These are phyloP conservation scores for Hymenochaete sp. DNA, from an alignment of 1,284 basidiomycete species.

Conservation along the genomic window DNA sequence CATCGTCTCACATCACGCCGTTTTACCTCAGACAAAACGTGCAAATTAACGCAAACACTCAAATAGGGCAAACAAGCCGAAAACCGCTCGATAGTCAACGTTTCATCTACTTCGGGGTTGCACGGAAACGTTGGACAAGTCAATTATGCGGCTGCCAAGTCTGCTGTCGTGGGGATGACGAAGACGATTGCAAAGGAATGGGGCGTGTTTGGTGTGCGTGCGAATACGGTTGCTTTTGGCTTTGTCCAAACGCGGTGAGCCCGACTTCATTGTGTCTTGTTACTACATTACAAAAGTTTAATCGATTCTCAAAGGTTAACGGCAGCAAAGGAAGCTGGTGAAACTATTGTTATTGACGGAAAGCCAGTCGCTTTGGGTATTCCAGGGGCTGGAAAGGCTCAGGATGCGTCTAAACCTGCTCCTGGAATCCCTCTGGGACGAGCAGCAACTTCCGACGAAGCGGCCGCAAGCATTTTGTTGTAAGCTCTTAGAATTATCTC, in stretches of 20 bases:
- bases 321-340: constrained; percentile 69
- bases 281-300: neutral
- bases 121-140: constrained; percentile 81
- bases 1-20: neutral
- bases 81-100: constrained; percentile 72
- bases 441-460: constrained; percentile 70
- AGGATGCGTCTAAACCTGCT: constrained; percentile 31
- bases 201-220: constrained; percentile 75
- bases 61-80: constrained; percentile 29
- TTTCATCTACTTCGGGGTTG: constrained; percentile 69
- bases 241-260: constrained; percentile 61
- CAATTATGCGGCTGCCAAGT: constrained; percentile 76
- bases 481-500: constrained; percentile 31
- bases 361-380: constrained; percentile 80
- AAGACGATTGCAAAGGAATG: constrained; percentile 86
- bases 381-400: constrained; percentile 41
- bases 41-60: neutral
- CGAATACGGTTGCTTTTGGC: constrained; percentile 76
- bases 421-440: constrained; percentile 66
- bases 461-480: constrained; percentile 66
- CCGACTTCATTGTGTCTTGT: neutral
- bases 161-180: constrained; percentile 69
- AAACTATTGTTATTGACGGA: constrained; percentile 69
- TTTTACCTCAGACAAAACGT: too few species aligned
- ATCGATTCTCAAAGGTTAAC: constrained; percentile 41